Base-by-base conservation (phyloP, 2,329 filamentous ascomycete genomes). In the Aureobasidium uvarum region DNA sequence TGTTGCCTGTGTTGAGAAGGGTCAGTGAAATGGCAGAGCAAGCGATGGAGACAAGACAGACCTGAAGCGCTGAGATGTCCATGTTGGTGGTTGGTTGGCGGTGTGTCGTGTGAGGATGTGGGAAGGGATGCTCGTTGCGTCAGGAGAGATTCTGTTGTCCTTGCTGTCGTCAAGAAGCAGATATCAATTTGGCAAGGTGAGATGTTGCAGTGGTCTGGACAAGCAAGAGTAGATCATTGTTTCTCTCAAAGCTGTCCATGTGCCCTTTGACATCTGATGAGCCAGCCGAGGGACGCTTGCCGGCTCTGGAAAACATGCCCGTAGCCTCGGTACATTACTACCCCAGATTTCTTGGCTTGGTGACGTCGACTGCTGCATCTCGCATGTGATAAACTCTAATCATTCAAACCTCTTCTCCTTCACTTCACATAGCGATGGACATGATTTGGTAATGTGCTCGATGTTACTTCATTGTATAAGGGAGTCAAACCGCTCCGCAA, bases 1-100 rank as follows among this genome's bases (percentile, higher is more conserved):
- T 68, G 84, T 82, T 71, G 83, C 81, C 90, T 94, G 72, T 48
- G 46, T 7, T n/a, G n/a, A n/a, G 20, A 18, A 2, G 45, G 39
- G 23, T 55, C 18, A 41, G 62, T 55, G 6, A 5, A 23, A 4
- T 16, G 39, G 1, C 23, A 36, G 38, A 1, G 7, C 18, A 14
- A 14, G 5, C 18, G 18, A 18, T 20, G n/a, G 28, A 11, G 11
- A n/a, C n/a, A n/a, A n/a, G n/a, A n/a, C n/a, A n/a, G 43, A 65
- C 62, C 20, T 65, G 62, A 1, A 65, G 51, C 1, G 62, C 23
- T 33, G 62, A 65, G 51, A 58, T 31, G 23, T 65, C 62, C 62
- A 65, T 65, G 16, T 50, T 65, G 38, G 14, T 28, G 39, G 54
- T n/a, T 23, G 33, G 7, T n/a, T 55, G 11, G 33, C 8, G 25